Evolutionary conservation across 176 grass and related monocot species (phyloP).

Genomic region (Triticum dicoccoides): DNA sequence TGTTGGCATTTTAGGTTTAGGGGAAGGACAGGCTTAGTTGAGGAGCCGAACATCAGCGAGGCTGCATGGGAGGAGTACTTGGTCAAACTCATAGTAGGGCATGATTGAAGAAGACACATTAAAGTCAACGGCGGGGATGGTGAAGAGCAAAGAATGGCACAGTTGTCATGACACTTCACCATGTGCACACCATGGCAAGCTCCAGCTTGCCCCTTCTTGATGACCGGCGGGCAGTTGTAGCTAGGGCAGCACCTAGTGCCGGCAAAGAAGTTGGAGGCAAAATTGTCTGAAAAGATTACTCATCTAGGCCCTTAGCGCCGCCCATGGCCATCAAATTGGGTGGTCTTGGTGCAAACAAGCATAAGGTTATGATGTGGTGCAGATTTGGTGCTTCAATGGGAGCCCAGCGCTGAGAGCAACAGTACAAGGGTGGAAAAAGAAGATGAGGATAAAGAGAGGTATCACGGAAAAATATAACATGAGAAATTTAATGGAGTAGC

Average conservation of each 20-base stretch:
- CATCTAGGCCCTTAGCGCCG: not conserved
- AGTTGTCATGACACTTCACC: not conserved
- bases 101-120: not conserved
- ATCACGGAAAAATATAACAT: not conserved
- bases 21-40: not conserved
- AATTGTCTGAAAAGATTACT: not conserved
- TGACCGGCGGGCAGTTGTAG: not conserved
- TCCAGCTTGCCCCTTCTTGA: conserved; percentile 1
- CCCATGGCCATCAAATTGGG: not conserved
- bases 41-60: not conserved
- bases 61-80: not conserved
- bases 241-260: not conserved
- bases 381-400: conserved; percentile 6
- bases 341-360: not conserved
- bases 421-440: not conserved
- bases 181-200: not conserved
- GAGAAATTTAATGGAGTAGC: not conserved
- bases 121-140: not conserved
- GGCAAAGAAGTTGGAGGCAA: too few relatives aligned
- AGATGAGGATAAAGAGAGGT: not conserved
- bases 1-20: not conserved
- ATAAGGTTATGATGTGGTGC: not conserved
- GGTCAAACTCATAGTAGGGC: not conserved
- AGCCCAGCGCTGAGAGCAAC: not conserved
- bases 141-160: not conserved